Conservation (phyloP, 2,329 filamentous ascomycete genomes). For the Zasmidium citrigriseum region DNA sequence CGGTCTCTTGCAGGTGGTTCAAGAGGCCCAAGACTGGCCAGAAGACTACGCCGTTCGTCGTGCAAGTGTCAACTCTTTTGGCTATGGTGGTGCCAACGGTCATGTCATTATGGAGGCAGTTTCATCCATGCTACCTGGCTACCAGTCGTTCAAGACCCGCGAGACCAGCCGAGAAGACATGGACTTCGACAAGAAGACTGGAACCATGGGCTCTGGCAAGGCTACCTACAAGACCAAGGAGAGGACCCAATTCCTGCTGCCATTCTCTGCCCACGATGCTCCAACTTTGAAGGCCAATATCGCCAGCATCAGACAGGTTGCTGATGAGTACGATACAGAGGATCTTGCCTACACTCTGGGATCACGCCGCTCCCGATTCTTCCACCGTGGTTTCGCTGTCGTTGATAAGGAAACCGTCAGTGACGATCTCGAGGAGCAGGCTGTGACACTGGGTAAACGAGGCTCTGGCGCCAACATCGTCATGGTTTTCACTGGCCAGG, state of each 20-base stretch:
- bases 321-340: neutral
- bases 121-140: neutral
- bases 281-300: neutral
- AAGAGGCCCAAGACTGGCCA: constrained; percentile 29
- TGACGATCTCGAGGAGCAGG: neutral
- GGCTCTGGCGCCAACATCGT: neutral
- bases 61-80: constrained; percentile 24
- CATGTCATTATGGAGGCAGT: constrained; percentile 6
- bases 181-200: neutral
- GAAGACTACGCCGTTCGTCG: constrained; percentile 15
- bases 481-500: constrained; percentile 22
- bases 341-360: constrained; percentile 11
- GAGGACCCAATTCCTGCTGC: neutral
- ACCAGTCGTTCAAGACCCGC: neutral
- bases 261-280: neutral
- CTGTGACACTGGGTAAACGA: neutral
- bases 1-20: constrained; percentile 20
- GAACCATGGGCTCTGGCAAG: neutral
- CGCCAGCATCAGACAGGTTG: neutral
- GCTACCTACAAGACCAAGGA: neutral
- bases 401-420: neutral
- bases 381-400: constrained; percentile 5
- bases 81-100: constrained; percentile 27
- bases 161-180: neutral
- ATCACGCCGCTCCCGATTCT: neutral